Conservation (phyloP, 2,329 filamentous ascomycete species). For the Gliomastix tumulicola region DNA sequence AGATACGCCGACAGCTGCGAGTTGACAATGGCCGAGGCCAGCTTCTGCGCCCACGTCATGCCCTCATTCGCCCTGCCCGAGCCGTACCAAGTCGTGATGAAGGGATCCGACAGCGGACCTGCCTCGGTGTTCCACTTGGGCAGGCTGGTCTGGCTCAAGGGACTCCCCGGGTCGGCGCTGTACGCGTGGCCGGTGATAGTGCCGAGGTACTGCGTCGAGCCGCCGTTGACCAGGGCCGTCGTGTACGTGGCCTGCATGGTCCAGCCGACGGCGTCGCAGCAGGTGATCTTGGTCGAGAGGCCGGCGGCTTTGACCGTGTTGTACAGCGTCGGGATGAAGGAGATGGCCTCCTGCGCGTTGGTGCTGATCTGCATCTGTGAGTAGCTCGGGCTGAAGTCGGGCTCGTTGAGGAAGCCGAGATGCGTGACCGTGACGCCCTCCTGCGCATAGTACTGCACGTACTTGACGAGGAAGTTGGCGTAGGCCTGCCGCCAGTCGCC, state of each 20-base stretch:
- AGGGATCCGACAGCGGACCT: background rate
- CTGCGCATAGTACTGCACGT: slow-evolving; percentile 36
- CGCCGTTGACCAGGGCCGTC: slow-evolving; percentile 23
- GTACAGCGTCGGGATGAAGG: slow-evolving; percentile 43
- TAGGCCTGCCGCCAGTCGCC: slow-evolving; percentile 41
- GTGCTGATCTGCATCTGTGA: slow-evolving; percentile 24
- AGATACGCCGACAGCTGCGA: slow-evolving; percentile 43
- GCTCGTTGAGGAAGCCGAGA: slow-evolving; percentile 39
- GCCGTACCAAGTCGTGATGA: slow-evolving; percentile 33
- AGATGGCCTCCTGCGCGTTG: slow-evolving; percentile 28
- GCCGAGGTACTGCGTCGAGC: slow-evolving; percentile 21
- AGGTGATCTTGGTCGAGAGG: slow-evolving; percentile 18
- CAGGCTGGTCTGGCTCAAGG: slow-evolving; percentile 29
- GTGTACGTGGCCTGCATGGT: slow-evolving; percentile 24
- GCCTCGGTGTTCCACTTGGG: slow-evolving; percentile 45
- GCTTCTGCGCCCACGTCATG: slow-evolving; percentile 47
- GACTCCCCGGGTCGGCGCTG: slow-evolving; percentile 25
- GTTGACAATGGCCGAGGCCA: slow-evolving; percentile 40
- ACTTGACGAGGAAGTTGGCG: slow-evolving; percentile 39
- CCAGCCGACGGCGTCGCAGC: slow-evolving; percentile 32
- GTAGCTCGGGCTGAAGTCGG: slow-evolving; percentile 19
- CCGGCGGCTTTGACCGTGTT: slow-evolving; percentile 14
- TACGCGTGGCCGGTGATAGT: slow-evolving; percentile 32
- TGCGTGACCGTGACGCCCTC: slow-evolving; percentile 35
- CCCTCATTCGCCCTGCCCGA: slow-evolving; percentile 41